These are phyloP conservation scores for Talaromyces thailandensis DNA, from an alignment of 495 filamentous ascomycete species.

Conservation along the genomic window DNA sequence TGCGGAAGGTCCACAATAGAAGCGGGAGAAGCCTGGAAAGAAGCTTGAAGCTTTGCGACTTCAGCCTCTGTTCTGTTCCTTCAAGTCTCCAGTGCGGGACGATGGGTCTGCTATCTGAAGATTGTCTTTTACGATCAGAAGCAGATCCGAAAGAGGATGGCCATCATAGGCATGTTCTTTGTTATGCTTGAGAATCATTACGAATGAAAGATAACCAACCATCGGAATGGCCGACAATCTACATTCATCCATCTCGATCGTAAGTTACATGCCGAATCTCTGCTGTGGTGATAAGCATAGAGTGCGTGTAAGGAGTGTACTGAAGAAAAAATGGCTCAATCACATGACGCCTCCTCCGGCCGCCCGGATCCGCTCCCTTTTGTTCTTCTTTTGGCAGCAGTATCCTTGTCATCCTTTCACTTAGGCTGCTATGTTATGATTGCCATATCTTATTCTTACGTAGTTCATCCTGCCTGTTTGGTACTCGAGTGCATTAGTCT, in stretches of 20 bases:
- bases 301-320: conserved; percentile 5
- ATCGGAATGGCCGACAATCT: not conserved
- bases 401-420: not conserved
- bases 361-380: not conserved
- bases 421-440: not conserved
- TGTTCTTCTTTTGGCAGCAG: not conserved
- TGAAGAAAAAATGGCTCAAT: conserved; percentile 21
- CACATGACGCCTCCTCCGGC: not conserved
- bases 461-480: not conserved
- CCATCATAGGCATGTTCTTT: too few species aligned
- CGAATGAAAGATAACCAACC: not conserved
- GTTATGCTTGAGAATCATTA: not conserved
- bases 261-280: not conserved
- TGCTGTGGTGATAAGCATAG: not conserved
- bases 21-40: conserved; percentile 37
- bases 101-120: not conserved
- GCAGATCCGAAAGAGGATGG: too few species aligned
- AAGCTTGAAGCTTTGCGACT: not conserved
- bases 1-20: conserved; percentile 35
- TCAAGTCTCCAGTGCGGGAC: conserved; percentile 18
- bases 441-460: not conserved
- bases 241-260: not conserved
- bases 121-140: too few species aligned
- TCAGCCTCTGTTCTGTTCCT: not conserved
- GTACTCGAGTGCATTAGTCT: not conserved